Base-by-base conservation (phyloP, 2,329 filamentous ascomycete species). In the Arthrobotrys conoides region DNA sequence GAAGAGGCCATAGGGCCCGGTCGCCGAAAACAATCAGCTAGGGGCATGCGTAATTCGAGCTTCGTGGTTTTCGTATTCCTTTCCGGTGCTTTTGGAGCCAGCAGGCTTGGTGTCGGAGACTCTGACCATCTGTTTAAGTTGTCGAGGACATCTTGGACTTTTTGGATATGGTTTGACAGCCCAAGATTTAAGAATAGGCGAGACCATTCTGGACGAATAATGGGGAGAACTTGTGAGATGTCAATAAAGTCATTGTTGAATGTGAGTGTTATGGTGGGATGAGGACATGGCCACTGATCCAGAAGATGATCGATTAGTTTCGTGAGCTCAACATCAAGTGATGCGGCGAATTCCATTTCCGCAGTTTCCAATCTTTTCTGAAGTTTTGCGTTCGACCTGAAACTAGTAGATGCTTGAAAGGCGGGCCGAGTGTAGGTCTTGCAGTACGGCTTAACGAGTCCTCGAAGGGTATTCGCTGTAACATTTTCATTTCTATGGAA, bases 151-250 rank as follows among this genome's bases (percentile, higher is more conserved):
- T n/a, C n/a, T n/a, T n/a, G n/a, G n/a, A 88, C 85, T 24, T 84
- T 51, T 9, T 83, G 69, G 0, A 89, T 75, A 79, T 89, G 86
- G 0, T 82, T 49, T 0, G 84, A 85, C 0, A 89, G 83, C 27
- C 87, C 84, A 8, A 84, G 76, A 53, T 90, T 90, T 3, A 85
- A 83, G n/a, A 84, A 86, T 0, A 88, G 80, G 0, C 86, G 85
- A 3, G 82, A 78, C 88, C 88, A 90, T 64, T 88, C 86, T 0
- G 84, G 84, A 0, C 80, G 79, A 12, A 90, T 81, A 0, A 82
- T 80, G 0, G 83, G 80, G 0, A 88, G 44, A 2, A 87, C 87
- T 10, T 82, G 76, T 0, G 77, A 44, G 5, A 84, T 22, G 73
- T 88, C 81, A 0, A 90, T 30, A 1, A 85, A 57, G 2, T 84